phyloP scores from a whole-genome alignment of 352 stramenopile genomes.

The Phytophthora melonis region DNA sequence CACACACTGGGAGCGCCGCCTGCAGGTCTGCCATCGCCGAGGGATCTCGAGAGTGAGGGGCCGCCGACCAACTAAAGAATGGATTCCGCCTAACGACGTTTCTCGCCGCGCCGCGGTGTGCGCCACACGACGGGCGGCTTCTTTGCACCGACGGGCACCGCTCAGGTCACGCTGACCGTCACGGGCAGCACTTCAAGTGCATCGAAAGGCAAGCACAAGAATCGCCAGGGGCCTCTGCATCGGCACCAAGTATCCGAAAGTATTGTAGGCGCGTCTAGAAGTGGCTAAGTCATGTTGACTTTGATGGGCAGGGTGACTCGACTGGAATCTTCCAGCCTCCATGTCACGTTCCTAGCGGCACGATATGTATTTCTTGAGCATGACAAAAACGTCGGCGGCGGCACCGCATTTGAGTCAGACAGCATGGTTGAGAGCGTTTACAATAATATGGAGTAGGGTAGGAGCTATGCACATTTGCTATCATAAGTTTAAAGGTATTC shows the following conservation, averaged over 20 bases:
- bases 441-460: too few species aligned
- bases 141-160: constrained; percentile 19
- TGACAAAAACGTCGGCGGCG: not conserved
- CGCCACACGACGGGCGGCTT: constrained; percentile 30
- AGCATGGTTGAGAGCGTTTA: not conserved
- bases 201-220: not conserved
- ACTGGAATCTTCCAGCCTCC: not conserved
- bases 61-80: constrained; percentile 4
- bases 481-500: not conserved
- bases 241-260: too few species aligned
- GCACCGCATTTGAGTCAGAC: not conserved
- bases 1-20: constrained; percentile 21
- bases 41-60: constrained; percentile 10
- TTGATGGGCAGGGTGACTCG: not conserved
- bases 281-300: not conserved
- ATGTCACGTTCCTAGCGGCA: not conserved
- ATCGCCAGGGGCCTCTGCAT: too few species aligned
- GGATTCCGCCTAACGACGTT: constrained; percentile 27
- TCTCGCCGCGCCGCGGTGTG: constrained; percentile 21
- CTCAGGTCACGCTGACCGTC: not conserved
- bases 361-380: not conserved
- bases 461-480: not conserved
- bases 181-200: constrained; percentile 12
- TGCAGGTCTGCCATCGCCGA: constrained; percentile 35
- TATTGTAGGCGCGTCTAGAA: not conserved